These are phyloP conservation scores for Melastoma candidum DNA, from an alignment of 441 rosid species.

Conservation along the genomic window DNA sequence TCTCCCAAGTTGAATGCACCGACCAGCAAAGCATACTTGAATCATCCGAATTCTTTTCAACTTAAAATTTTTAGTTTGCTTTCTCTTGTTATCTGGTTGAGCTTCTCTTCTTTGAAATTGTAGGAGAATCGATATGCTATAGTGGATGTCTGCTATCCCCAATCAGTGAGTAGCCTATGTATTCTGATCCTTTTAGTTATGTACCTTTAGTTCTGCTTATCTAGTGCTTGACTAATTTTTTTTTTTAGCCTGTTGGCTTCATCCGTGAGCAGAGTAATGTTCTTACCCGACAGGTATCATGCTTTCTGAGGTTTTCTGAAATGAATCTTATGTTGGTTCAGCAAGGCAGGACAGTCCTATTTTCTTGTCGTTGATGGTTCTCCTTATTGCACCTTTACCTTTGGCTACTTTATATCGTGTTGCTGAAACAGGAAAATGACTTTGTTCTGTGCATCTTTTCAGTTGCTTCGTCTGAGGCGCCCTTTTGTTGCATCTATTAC, in stretches of 20 bases:
- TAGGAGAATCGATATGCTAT: conserved; percentile 86
- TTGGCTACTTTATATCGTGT: neutral
- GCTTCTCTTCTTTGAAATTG: conserved; percentile 7
- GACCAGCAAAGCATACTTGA: neutral
- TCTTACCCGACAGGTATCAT: conserved; percentile 63
- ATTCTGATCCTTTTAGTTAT: neutral
- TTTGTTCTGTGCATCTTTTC: conserved; percentile 13
- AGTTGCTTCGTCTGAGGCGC: conserved; percentile 84
- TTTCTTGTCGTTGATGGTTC: neutral
- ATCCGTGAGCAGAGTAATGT: conserved; percentile 79
- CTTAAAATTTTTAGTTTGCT: neutral
- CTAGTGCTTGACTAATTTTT: neutral
- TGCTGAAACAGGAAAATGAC: neutral
- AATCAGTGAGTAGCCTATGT: conserved; percentile 41
- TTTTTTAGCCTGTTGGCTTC: conserved; percentile 76
- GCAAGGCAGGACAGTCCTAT: neutral
- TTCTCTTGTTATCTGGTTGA: neutral
- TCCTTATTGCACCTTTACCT: neutral
- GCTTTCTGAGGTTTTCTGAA: conserved; percentile 1
- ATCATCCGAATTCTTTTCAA: neutral
- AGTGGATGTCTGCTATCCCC: conserved; percentile 86
- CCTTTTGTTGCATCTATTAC: conserved; percentile 80
- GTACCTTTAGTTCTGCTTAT: conserved; percentile 1
- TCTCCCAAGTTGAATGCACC: no score
- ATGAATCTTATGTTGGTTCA: conserved; percentile 1